A percentile compares a stretch with the other conserved stretches of the same genome.
phyloP scores from a whole-genome alignment of 1,284 basidiomycete genomes.

The Fomitopsis betulina region DNA sequence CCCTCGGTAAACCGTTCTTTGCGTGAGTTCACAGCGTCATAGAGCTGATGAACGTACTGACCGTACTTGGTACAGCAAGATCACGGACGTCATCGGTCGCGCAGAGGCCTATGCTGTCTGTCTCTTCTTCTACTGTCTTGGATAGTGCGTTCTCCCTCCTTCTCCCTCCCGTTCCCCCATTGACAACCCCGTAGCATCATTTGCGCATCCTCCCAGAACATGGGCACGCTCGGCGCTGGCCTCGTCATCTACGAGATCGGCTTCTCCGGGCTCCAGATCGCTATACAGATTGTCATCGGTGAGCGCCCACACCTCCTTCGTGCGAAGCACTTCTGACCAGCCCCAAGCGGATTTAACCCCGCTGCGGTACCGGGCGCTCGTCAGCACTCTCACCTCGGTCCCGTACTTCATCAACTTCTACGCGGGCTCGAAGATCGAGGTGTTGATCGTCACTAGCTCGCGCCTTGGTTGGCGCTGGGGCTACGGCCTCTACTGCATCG shows the following conservation, averaged over 20 bases:
- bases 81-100: slow-evolving; percentile 3
- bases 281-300: slow-evolving; percentile 65
- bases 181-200: not conserved
- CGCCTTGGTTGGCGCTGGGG: slow-evolving; percentile 73
- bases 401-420: slow-evolving; percentile 70
- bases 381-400: slow-evolving; percentile 57
- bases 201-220: not conserved
- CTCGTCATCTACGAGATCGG: not conserved
- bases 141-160: not conserved
- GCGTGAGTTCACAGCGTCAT: not conserved
- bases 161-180: too few species aligned
- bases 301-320: not conserved
- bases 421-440: slow-evolving; percentile 67
- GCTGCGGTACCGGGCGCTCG: slow-evolving; percentile 73
- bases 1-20: slow-evolving; percentile 3
- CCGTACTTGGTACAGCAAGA: not conserved
- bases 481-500: slow-evolving; percentile 34
- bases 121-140: slow-evolving; percentile 4
- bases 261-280: slow-evolving; percentile 54
- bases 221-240: slow-evolving; percentile 1
- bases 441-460: slow-evolving; percentile 43
- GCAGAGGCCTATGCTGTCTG: slow-evolving; percentile 1
- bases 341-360: slow-evolving; percentile 71
- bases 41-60: not conserved
- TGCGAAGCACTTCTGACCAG: not conserved